phyloP scores from a whole-genome alignment of 352 stramenopile genomes.

The Phytophthora cactorum region DNA sequence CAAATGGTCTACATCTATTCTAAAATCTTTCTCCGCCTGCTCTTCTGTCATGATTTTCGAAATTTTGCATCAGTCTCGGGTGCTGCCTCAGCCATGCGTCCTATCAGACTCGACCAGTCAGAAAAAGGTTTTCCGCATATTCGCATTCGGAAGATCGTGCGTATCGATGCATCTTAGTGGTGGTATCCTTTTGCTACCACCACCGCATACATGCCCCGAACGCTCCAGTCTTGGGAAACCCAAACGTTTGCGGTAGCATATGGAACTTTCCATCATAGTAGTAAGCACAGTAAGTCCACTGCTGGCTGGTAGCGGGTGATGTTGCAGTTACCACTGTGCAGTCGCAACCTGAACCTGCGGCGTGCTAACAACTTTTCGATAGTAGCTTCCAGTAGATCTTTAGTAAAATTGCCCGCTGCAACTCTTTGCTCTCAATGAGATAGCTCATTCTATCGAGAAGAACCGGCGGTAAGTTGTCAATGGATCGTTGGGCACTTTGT shows the following conservation, averaged over 20 bases:
- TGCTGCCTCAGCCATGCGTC: not conserved
- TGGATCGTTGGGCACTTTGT: too few species aligned
- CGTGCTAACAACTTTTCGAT: not conserved
- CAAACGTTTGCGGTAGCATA: not conserved
- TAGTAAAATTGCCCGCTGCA: too few species aligned
- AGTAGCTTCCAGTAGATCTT: not conserved
- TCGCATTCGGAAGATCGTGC: not conserved
- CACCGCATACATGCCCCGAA: not conserved
- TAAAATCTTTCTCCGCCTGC: not conserved
- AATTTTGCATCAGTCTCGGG: not conserved
- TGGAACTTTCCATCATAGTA: constrained; percentile 1
- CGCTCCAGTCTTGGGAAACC: not conserved
- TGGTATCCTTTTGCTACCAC: not conserved
- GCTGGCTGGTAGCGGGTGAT: not conserved
- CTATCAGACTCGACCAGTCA: not conserved
- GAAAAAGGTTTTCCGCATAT: not conserved
- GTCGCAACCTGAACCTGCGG: not conserved
- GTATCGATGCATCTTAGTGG: not conserved
- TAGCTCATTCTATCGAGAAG: too few species aligned
- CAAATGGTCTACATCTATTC: not conserved
- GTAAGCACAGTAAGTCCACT: not conserved
- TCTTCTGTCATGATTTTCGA: not conserved
- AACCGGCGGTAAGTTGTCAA: too few species aligned
- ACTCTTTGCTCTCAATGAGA: too few species aligned
- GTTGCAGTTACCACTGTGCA: not conserved